Conservation (phyloP, 441 rosid species). For the Arabidopsis hybrid region DNA sequence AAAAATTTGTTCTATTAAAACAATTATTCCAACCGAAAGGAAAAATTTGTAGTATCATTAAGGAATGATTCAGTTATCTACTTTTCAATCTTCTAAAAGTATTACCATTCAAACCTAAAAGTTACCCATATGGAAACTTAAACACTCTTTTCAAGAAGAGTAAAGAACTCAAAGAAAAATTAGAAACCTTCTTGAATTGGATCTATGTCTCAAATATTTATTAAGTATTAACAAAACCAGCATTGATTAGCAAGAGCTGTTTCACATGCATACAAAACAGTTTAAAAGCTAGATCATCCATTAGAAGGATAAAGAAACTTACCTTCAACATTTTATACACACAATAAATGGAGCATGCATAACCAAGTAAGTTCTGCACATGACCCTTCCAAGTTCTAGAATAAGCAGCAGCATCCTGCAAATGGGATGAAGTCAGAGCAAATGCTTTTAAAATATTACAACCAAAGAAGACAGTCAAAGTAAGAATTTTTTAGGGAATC, state of each 20-base stretch:
- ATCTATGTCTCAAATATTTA: not conserved
- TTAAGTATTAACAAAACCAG: not conserved
- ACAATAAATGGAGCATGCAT: constrained; percentile 95
- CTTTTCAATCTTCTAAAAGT: not conserved
- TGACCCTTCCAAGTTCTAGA: constrained; percentile 99
- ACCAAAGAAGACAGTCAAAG: constrained; percentile 3
- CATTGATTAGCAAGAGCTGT: not conserved
- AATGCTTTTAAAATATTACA: constrained; percentile 18
- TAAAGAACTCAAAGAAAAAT: constrained; percentile 2
- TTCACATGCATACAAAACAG: constrained; percentile 5
- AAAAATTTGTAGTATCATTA: constrained; percentile 9
- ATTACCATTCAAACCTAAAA: constrained; percentile 22
- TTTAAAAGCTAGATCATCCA: not conserved
- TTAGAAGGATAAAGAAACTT: constrained; percentile 16
- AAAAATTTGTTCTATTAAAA: not conserved
- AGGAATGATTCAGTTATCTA: constrained; percentile 8
- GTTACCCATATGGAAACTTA: constrained; percentile 11
- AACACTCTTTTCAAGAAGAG: constrained; percentile 8
- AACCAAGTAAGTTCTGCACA: constrained; percentile 97
- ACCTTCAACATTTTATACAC: constrained; percentile 99
- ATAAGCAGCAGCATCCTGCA: constrained; percentile 97
- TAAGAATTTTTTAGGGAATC: constrained; percentile 11
- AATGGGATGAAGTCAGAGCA: constrained; percentile 24
- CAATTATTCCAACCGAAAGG: not conserved
- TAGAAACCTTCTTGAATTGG: constrained; percentile 2